Conservation (phyloP, 768 basidiomycete genomes). For the Rickenella mellea region DNA sequence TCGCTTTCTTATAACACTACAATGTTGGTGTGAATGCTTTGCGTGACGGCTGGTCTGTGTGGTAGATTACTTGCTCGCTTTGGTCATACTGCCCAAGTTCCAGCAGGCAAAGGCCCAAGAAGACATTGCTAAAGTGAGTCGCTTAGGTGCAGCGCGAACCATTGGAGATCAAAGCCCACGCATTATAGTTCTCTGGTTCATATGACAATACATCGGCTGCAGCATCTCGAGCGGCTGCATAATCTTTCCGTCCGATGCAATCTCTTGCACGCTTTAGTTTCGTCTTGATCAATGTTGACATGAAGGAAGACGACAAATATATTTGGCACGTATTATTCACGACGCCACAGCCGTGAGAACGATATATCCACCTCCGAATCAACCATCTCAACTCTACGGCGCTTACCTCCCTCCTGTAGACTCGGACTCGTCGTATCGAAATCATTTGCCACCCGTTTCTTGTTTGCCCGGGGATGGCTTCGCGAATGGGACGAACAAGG, state of each 20-base stretch:
- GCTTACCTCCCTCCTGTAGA: too few species aligned
- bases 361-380: too few species aligned
- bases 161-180: slow-evolving; percentile 40
- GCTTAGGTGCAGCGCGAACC: background rate
- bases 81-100: slow-evolving; percentile 62
- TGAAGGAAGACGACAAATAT: background rate
- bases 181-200: slow-evolving; percentile 80
- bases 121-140: slow-evolving; percentile 57
- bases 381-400: too few species aligned
- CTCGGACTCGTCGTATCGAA: too few species aligned
- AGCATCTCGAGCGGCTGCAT: slow-evolving; percentile 53
- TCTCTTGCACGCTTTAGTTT: slow-evolving; percentile 79
- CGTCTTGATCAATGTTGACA: slow-evolving; percentile 38
- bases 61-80: slow-evolving; percentile 74
- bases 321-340: too few species aligned
- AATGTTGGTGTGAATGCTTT: slow-evolving; percentile 1
- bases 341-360: too few species aligned
- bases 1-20: slow-evolving; percentile 76
- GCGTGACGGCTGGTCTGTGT: slow-evolving; percentile 11
- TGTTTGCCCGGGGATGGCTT: too few species aligned
- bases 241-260: slow-evolving; percentile 68
- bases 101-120: slow-evolving; percentile 69
- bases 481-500: too few species aligned
- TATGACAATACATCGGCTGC: slow-evolving; percentile 57
- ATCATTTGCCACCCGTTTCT: too few species aligned